Evolutionary conservation across 2,329 filamentous ascomycete genomes (phyloP).

Genomic region (Pleurostoma richardsiae): DNA sequence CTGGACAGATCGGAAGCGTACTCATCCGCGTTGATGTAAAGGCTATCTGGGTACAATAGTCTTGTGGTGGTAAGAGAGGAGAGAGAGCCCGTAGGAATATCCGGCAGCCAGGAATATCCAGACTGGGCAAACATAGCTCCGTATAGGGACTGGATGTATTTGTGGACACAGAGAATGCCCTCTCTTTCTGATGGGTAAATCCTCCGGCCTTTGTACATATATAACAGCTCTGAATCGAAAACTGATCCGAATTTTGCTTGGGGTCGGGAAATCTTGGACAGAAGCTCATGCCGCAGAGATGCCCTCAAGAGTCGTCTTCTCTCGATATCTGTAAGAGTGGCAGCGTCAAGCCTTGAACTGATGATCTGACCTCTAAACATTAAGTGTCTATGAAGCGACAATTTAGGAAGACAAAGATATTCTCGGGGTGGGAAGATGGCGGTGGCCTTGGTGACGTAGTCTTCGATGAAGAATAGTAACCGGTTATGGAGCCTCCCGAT

Average conservation of each 20-base stretch:
- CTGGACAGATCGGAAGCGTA: background rate
- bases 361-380: background rate
- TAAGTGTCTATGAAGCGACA: background rate
- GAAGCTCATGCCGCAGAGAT: background rate
- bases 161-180: background rate
- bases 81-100: background rate
- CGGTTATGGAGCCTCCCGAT: slow-evolving; percentile 1
- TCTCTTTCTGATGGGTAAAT: background rate
- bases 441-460: slow-evolving; percentile 8
- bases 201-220: background rate
- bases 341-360: background rate
- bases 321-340: background rate
- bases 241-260: background rate
- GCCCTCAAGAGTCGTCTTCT: background rate
- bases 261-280: background rate
- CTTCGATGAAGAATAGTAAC: slow-evolving; percentile 5
- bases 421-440: slow-evolving; percentile 4
- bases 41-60: background rate
- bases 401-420: slow-evolving; percentile 2
- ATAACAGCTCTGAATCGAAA: background rate
- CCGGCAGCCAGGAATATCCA: background rate
- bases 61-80: background rate
- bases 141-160: background rate
- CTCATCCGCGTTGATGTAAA: background rate
- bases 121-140: background rate